Percentiles rank a stretch among this genome's conserved stretches.
These are phyloP conservation scores for Rauvolfia tetraphylla DNA, from an alignment of 257 asterid species.

Conservation along the genomic window DNA sequence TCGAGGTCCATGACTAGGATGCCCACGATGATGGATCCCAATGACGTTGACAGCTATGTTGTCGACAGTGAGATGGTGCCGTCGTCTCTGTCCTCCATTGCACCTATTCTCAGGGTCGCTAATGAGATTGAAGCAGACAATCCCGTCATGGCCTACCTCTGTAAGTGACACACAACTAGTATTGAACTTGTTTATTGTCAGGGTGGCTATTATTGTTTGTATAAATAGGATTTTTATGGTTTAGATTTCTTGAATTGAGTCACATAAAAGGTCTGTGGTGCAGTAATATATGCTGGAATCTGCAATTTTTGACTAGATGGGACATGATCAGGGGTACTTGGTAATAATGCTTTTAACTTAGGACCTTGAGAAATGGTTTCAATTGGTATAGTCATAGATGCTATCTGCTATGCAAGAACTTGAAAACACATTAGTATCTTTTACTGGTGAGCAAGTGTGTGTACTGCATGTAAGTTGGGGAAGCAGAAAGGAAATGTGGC, in stretches of 20 bases:
- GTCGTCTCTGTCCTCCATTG: slow-evolving; percentile 71
- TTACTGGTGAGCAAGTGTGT: background rate
- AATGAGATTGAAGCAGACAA: slow-evolving; percentile 70
- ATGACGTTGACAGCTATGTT: slow-evolving; percentile 50
- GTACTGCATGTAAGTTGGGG: background rate
- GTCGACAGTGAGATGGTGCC: slow-evolving; percentile 95
- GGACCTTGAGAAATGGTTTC: background rate
- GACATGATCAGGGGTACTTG: background rate
- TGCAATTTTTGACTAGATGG: background rate
- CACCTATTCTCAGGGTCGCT: slow-evolving; percentile 93
- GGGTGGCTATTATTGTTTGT: background rate
- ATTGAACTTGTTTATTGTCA: background rate
- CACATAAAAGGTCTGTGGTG: background rate
- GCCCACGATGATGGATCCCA: slow-evolving; percentile 62
- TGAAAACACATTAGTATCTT: background rate
- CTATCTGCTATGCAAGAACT: background rate
- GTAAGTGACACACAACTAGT: slow-evolving; percentile 37
- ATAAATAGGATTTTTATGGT: background rate
- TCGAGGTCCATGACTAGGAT: slow-evolving; percentile 57
- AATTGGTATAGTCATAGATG: background rate
- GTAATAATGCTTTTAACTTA: background rate
- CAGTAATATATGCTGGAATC: background rate
- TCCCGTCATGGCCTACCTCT: slow-evolving; percentile 70
- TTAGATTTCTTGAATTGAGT: background rate
- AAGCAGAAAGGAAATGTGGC: background rate